Conservation (phyloP, 1,284 basidiomycete species). For the Boletus subluridellus region DNA sequence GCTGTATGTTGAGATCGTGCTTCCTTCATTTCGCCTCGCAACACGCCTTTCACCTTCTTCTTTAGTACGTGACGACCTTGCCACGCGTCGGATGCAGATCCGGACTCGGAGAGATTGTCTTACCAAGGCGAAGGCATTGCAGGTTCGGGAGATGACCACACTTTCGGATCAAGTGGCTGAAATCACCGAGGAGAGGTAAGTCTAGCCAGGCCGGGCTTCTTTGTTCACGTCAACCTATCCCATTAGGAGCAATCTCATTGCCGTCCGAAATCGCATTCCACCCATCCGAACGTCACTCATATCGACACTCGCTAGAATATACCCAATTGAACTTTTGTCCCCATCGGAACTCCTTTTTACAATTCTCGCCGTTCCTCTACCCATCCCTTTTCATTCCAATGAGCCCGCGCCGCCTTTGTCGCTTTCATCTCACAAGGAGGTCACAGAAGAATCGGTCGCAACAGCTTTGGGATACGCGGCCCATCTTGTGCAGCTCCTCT, state of each 20-base stretch:
- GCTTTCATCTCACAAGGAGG: constrained; percentile 59
- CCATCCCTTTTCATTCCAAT: constrained; percentile 70
- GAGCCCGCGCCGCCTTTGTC: constrained; percentile 85
- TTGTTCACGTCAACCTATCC: constrained; percentile 3
- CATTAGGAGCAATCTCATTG: constrained; percentile 43
- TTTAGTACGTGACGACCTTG: constrained; percentile 45
- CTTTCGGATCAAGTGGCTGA: constrained; percentile 35
- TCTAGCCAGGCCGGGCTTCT: constrained; percentile 1
- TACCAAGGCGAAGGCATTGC: constrained; percentile 42
- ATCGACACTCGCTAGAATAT: constrained; percentile 75
- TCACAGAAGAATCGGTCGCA: constrained; percentile 82
- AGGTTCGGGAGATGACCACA: constrained; percentile 37
- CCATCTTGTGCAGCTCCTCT: constrained; percentile 76
- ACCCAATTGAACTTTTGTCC: constrained; percentile 83
- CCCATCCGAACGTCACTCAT: constrained; percentile 66
- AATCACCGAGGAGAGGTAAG: constrained; percentile 28
- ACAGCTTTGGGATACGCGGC: constrained; percentile 87
- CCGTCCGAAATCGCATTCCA: constrained; percentile 49
- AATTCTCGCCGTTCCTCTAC: constrained; percentile 78
- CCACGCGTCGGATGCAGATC: constrained; percentile 41
- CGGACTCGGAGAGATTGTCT: constrained; percentile 49
- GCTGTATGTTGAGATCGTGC: constrained; percentile 42
- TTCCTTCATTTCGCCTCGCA: constrained; percentile 16
- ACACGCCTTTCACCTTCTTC: constrained; percentile 14
- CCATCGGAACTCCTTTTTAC: constrained; percentile 81